Conservation (phyloP, 352 stramenopile species). For the Phytophthora agathidicida region DNA sequence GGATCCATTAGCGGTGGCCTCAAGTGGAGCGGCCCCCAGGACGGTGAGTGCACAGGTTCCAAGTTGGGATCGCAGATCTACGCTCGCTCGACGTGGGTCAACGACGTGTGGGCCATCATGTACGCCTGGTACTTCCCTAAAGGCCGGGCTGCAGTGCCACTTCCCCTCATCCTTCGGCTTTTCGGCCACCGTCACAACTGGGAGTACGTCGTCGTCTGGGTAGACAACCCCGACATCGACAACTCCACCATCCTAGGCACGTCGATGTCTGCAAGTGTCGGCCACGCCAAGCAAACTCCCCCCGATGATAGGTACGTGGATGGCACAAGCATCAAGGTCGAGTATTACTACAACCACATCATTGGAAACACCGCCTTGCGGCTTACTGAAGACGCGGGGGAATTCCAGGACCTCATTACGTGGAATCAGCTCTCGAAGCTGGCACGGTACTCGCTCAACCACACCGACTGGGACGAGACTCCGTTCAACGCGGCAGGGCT, state of each 20-base stretch:
- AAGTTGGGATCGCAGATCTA: slow-evolving; percentile 34
- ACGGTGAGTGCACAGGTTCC: slow-evolving; percentile 32
- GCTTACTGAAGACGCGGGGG: slow-evolving; percentile 24
- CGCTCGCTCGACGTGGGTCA: slow-evolving; percentile 26
- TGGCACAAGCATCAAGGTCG: slow-evolving; percentile 22
- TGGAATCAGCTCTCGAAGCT: slow-evolving; percentile 28
- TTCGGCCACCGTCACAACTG: slow-evolving; percentile 51
- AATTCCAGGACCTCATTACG: slow-evolving; percentile 34
- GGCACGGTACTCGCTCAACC: slow-evolving; percentile 26
- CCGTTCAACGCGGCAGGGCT: slow-evolving; percentile 12
- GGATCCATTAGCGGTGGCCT: slow-evolving; percentile 27
- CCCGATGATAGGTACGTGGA: slow-evolving; percentile 12
- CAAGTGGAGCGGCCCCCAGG: slow-evolving; percentile 27
- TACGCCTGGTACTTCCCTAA: slow-evolving; percentile 39
- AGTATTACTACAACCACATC: slow-evolving; percentile 34
- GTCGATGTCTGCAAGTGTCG: slow-evolving; percentile 29
- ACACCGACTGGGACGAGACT: slow-evolving; percentile 31
- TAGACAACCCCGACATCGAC: slow-evolving; percentile 19
- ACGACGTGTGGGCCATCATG: slow-evolving; percentile 31
- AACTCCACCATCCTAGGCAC: slow-evolving; percentile 26
- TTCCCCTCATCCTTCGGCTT: slow-evolving; percentile 14
- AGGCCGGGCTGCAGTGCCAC: slow-evolving; percentile 10
- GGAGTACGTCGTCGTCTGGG: slow-evolving; percentile 46
- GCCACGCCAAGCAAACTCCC: slow-evolving; percentile 9
- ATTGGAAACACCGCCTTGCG: slow-evolving; percentile 25